Percentiles rank a stretch among this genome's conserved stretches.
These are phyloP conservation scores for Beauveria bassiana DNA, from an alignment of 2,329 filamentous ascomycete genomes.

Conservation along the genomic window DNA sequence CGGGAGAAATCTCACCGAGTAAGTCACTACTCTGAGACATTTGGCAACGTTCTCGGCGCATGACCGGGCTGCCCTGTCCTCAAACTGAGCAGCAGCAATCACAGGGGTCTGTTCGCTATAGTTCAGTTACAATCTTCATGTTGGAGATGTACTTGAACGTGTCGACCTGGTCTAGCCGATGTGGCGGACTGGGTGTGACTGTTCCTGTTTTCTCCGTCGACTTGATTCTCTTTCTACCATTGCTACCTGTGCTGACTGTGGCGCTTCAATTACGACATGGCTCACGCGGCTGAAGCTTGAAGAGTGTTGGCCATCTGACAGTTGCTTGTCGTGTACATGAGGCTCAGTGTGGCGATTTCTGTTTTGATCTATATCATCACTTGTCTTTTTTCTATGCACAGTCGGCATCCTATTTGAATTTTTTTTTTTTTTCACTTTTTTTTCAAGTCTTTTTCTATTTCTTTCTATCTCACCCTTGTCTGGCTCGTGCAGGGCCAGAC, in stretches of 20 bases:
- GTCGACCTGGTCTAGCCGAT: not conserved
- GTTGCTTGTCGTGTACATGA: too few relatives aligned
- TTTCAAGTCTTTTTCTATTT: too few relatives aligned
- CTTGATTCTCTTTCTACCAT: not conserved
- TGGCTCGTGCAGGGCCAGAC: too few relatives aligned
- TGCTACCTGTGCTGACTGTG: not conserved
- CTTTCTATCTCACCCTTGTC: too few relatives aligned
- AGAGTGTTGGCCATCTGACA: not conserved
- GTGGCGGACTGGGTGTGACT: not conserved
- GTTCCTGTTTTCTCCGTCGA: not conserved
- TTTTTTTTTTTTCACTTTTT: too few relatives aligned
- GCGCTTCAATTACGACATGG: not conserved
- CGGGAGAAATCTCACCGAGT: not conserved
- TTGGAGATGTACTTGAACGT: slow-evolving; percentile 8
- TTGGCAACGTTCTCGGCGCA: not conserved
- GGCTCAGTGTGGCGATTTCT: too few relatives aligned
- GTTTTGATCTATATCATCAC: too few relatives aligned
- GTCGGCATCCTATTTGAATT: too few relatives aligned
- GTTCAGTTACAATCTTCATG: too few relatives aligned
- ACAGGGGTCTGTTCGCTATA: not conserved
- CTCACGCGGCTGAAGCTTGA: not conserved
- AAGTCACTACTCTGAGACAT: not conserved
- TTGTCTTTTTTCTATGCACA: too few relatives aligned
- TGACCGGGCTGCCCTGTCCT: slow-evolving; percentile 3
- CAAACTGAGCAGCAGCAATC: not conserved